phyloP scores from a whole-genome alignment of 176 grass and related monocot genomes.

The Hyparrhenia diplandra region DNA sequence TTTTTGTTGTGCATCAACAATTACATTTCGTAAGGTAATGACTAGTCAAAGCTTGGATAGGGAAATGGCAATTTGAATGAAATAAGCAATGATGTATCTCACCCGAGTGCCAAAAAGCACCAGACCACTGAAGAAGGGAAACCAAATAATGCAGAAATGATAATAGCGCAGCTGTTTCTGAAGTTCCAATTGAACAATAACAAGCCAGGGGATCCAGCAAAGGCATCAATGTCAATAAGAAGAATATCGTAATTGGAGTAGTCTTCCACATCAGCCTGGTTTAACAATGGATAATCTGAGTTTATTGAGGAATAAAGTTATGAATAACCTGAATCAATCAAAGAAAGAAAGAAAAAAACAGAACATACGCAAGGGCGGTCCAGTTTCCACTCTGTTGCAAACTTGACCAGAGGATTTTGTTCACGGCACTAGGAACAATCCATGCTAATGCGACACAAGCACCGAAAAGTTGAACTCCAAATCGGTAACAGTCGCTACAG shows the following conservation, averaged over 20 bases:
- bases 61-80: neutral
- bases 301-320: neutral
- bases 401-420: slow-evolving; percentile 98
- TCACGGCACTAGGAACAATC: slow-evolving; percentile 89
- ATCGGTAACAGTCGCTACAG: slow-evolving; percentile 85
- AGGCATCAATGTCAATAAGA: slow-evolving; percentile 84
- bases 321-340: neutral
- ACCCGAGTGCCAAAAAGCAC: slow-evolving; percentile 98
- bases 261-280: slow-evolving; percentile 97
- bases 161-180: slow-evolving; percentile 59
- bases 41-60: neutral
- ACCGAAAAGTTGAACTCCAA: slow-evolving; percentile 97
- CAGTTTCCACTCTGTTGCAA: slow-evolving; percentile 86
- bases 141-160: slow-evolving; percentile 87
- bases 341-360: slow-evolving; percentile 1
- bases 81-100: slow-evolving; percentile 15
- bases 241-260: slow-evolving; percentile 94
- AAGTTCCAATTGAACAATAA: slow-evolving; percentile 74
- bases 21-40: neutral
- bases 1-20: neutral
- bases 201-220: slow-evolving; percentile 84
- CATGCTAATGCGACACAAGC: slow-evolving; percentile 85
- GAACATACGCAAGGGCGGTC: slow-evolving; percentile 94
- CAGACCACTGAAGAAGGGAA: slow-evolving; percentile 97
- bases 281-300: neutral